Conservation (phyloP, 1,284 basidiomycete species). For the Laetiporus sulphureus region DNA sequence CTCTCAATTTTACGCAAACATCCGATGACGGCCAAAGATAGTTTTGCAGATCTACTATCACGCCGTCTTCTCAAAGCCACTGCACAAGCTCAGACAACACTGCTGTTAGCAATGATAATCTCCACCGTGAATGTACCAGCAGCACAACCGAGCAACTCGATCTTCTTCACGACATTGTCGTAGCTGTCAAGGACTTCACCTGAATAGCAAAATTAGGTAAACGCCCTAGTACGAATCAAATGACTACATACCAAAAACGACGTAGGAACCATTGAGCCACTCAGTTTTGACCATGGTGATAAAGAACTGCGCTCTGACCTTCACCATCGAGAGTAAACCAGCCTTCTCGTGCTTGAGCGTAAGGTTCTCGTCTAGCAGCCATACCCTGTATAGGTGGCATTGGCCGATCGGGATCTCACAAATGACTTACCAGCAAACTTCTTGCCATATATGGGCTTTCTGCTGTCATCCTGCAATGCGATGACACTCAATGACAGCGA, state of each 20-base stretch:
- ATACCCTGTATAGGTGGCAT: conserved; percentile 1
- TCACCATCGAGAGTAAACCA: conserved; percentile 91
- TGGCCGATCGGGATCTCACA: too few relatives aligned
- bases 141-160: conserved; percentile 54
- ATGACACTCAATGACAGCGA: conserved; percentile 1
- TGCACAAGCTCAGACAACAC: conserved; percentile 35
- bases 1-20: too few relatives aligned
- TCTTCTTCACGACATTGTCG: conserved; percentile 49
- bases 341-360: conserved; percentile 70
- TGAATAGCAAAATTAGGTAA: too few relatives aligned
- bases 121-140: conserved; percentile 39
- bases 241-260: conserved; percentile 64
- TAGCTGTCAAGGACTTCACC: conserved; percentile 61
- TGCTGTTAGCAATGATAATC: conserved; percentile 48
- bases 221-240: too few relatives aligned
- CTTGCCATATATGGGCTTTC: conserved; percentile 87
- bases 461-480: conserved; percentile 52
- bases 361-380: conserved; percentile 80
- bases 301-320: conserved; percentile 60
- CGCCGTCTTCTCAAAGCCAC: too few relatives aligned
- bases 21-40: too few relatives aligned
- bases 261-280: conserved; percentile 75
- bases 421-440: conserved; percentile 61
- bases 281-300: conserved; percentile 65
- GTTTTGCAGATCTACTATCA: too few relatives aligned